These are phyloP conservation scores for Westerdykella ornata DNA, from an alignment of 2,329 filamentous ascomycete species.

Conservation along the genomic window DNA sequence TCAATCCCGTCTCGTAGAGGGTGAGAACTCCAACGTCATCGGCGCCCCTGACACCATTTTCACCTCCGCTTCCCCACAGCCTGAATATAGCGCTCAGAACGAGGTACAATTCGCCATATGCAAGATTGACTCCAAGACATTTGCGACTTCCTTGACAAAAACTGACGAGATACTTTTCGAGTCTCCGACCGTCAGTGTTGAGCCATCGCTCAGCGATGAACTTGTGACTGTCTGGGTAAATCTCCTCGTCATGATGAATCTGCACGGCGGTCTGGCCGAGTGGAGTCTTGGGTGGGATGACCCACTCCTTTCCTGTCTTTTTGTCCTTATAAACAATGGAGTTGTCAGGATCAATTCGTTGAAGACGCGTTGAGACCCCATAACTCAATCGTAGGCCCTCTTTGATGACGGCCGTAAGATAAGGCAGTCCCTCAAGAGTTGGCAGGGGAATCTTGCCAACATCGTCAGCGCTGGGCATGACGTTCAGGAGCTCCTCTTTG, in stretches of 20 bases:
- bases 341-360: conserved; percentile 9
- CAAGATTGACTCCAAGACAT: conserved; percentile 12
- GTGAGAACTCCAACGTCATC: neutral
- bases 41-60: neutral
- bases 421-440: conserved; percentile 25
- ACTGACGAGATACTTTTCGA: conserved; percentile 15
- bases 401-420: conserved; percentile 28
- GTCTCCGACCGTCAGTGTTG: conserved; percentile 16
- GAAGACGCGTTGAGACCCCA: conserved; percentile 8
- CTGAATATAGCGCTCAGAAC: conserved; percentile 6
- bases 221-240: conserved; percentile 12
- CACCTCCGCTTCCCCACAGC: conserved; percentile 1
- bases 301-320: conserved; percentile 2
- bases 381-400: conserved; percentile 30
- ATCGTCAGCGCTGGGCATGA: too few species aligned
- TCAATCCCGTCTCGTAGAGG: neutral
- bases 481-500: too few species aligned
- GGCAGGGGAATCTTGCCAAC: too few species aligned
- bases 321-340: neutral
- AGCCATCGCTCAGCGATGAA: conserved; percentile 30
- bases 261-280: too few species aligned
- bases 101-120: conserved; percentile 22
- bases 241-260: neutral
- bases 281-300: conserved; percentile 3
- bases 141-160: conserved; percentile 10